Evolutionary conservation across 2,329 filamentous ascomycete genomes (phyloP).

Genomic region (Calcarisporium arbuscula): DNA sequence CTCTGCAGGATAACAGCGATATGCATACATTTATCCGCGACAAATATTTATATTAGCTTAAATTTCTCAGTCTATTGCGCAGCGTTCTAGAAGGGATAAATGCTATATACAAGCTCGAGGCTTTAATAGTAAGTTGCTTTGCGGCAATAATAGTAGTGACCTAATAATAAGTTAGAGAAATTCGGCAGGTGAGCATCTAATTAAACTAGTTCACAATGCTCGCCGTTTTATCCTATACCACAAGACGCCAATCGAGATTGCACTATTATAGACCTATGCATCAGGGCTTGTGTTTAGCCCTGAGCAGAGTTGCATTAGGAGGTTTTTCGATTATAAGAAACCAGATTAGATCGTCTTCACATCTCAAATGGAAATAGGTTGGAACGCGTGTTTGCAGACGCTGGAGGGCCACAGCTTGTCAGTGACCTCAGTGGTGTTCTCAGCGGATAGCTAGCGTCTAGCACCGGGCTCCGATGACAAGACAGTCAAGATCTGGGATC

Average conservation of each 20-base stretch:
- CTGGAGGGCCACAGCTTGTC: not conserved
- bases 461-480: constrained; percentile 13
- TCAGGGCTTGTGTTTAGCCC: constrained; percentile 7
- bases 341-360: constrained; percentile 5
- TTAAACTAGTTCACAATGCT: constrained; percentile 4
- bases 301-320: constrained; percentile 1
- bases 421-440: constrained; percentile 11
- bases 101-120: constrained; percentile 7
- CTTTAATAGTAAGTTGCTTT: constrained; percentile 2
- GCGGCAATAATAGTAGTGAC: too few relatives aligned
- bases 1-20: constrained; percentile 13
- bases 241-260: constrained; percentile 2
- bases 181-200: not conserved
- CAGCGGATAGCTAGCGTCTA: constrained; percentile 12
- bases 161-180: not conserved
- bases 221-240: constrained; percentile 3
- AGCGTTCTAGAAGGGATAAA: constrained; percentile 14
- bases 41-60: constrained; percentile 36
- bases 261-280: constrained; percentile 5
- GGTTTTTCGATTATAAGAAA: constrained; percentile 1
- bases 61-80: constrained; percentile 30
- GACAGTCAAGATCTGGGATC: constrained; percentile 13
- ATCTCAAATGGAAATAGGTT: not conserved
- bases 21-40: constrained; percentile 25
- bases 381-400: constrained; percentile 7